Conservation (phyloP, 2,329 filamentous ascomycete species). For the Sporothrix phasma region DNA sequence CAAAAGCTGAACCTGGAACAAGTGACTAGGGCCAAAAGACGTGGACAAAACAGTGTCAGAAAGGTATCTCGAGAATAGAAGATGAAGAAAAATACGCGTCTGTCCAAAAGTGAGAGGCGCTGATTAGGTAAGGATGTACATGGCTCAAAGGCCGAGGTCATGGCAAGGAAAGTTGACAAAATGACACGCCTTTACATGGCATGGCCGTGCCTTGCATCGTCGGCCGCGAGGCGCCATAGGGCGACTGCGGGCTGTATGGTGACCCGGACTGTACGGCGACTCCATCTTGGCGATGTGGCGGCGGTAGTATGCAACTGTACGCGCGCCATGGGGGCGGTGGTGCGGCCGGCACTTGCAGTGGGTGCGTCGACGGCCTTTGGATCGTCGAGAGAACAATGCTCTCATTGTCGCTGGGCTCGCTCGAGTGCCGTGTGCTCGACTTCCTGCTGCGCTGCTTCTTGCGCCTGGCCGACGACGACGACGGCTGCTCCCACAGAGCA, state of each 20-base stretch:
- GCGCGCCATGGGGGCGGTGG: constrained; percentile 37
- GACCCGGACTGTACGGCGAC: neutral
- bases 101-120: constrained; percentile 4
- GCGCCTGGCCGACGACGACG: neutral
- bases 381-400: constrained; percentile 25
- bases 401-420: constrained; percentile 41
- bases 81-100: neutral
- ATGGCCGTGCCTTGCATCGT: constrained; percentile 10
- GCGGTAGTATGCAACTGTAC: constrained; percentile 8
- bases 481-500: constrained; percentile 14
- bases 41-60: neutral
- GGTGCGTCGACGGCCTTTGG: neutral
- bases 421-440: constrained; percentile 16
- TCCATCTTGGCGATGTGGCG: constrained; percentile 8
- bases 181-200: constrained; percentile 9
- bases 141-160: neutral
- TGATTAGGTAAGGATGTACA: neutral
- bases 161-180: neutral
- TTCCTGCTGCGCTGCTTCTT: neutral
- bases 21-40: neutral
- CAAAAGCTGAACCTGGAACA: neutral
- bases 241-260: neutral
- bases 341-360: constrained; percentile 25
- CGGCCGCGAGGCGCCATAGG: constrained; percentile 14
- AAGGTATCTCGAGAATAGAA: constrained; percentile 6